A percentile compares a stretch with the other conserved stretches of the same genome.
phyloP scores from a whole-genome alignment of 129 eudicot genomes.

The Oenanthe sinensis region DNA sequence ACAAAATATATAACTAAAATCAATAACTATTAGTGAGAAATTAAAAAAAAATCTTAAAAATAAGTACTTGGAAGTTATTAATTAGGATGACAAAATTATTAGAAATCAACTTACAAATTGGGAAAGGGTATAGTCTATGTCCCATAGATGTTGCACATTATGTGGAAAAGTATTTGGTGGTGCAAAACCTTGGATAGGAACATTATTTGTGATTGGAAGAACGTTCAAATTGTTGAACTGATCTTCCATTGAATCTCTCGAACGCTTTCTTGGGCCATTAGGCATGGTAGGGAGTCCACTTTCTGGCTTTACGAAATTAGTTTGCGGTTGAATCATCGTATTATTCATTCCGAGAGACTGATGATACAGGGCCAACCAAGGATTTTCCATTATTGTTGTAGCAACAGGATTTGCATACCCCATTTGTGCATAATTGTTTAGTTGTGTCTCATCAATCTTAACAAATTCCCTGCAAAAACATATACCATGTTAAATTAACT shows the following conservation, averaged over 20 bases:
- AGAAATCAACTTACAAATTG: slow-evolving; percentile 24
- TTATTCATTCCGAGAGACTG: slow-evolving; percentile 8
- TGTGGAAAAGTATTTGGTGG: slow-evolving; percentile 11
- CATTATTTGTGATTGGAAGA: not conserved
- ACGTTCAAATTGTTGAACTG: not conserved
- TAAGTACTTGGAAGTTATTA: not conserved
- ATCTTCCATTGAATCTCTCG: slow-evolving; percentile 20
- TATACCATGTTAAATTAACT: not conserved
- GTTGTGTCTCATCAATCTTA: slow-evolving; percentile 15
- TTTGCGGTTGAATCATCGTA: slow-evolving; percentile 9
- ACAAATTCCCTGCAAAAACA: slow-evolving; percentile 12
- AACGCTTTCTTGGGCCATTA: slow-evolving; percentile 20
- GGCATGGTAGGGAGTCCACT: slow-evolving; percentile 22
- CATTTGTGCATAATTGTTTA: slow-evolving; percentile 11
- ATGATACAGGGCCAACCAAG: slow-evolving; percentile 5
- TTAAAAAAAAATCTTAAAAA: not conserved
- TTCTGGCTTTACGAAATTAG: slow-evolving; percentile 24
- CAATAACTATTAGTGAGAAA: not conserved
- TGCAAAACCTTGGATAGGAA: slow-evolving; percentile 11
- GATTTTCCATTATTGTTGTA: slow-evolving; percentile 13
- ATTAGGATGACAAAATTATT: not conserved
- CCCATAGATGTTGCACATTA: slow-evolving; percentile 22
- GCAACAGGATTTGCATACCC: slow-evolving; percentile 4
- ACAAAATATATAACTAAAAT: not conserved
- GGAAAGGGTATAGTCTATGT: slow-evolving; percentile 25